These are phyloP conservation scores for Trichosporon ovoides DNA, from an alignment of 1,284 basidiomycete genomes.

Conservation along the genomic window DNA sequence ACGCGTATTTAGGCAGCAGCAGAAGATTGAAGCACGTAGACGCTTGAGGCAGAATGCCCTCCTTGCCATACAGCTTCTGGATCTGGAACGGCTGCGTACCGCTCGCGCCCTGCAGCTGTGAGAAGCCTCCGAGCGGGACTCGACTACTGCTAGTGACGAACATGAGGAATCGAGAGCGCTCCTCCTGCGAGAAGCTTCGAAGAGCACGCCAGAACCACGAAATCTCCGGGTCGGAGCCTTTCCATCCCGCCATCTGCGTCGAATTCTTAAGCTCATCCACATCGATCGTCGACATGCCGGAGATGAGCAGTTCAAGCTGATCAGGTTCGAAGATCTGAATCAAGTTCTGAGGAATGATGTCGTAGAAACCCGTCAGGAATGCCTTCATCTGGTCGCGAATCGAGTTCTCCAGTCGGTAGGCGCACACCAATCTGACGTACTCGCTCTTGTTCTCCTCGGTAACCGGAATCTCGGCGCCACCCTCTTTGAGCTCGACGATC, in stretches of 20 bases:
- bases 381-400: conserved; percentile 96
- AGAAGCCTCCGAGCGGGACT: conserved; percentile 89
- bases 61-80: conserved; percentile 61
- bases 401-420: conserved; percentile 87
- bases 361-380: conserved; percentile 87
- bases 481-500: conserved; percentile 76
- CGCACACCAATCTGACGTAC: conserved; percentile 73
- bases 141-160: conserved; percentile 91
- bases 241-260: conserved; percentile 47
- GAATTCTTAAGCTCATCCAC: conserved; percentile 97
- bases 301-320: conserved; percentile 95
- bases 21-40: conserved; percentile 53
- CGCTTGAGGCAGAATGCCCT: conserved; percentile 46
- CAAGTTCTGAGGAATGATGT: conserved; percentile 52
- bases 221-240: conserved; percentile 75
- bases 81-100: conserved; percentile 95
- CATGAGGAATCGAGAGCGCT: conserved; percentile 90
- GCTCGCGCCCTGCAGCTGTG: conserved; percentile 86
- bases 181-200: conserved; percentile 94
- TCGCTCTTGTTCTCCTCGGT: conserved; percentile 95
- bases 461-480: conserved; percentile 73
- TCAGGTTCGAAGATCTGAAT: conserved; percentile 82
- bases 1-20: conserved; percentile 81
- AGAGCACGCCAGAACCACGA: conserved; percentile 99
- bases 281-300: conserved; percentile 96